Conservation (phyloP, 257 asterid genomes). For the Penstemon newberryi region DNA sequence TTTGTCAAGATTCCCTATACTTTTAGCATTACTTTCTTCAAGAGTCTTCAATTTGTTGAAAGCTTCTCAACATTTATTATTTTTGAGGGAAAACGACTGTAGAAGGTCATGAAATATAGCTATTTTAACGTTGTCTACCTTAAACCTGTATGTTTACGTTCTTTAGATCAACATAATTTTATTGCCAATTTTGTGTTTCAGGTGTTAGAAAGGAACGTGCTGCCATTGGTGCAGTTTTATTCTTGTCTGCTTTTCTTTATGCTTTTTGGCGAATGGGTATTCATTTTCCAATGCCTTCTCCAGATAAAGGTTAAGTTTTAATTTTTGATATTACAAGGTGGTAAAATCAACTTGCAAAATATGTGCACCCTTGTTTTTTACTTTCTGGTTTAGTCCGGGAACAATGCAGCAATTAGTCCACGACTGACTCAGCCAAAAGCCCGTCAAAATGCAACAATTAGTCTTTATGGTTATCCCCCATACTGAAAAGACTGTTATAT, state of each 20-base stretch:
- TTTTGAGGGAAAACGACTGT: not conserved
- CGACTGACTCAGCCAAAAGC: not conserved
- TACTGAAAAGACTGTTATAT: too few species aligned
- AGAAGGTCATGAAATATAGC: too few species aligned
- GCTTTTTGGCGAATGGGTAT: constrained; percentile 98
- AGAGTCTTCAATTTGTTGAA: not conserved
- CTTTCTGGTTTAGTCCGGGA: not conserved
- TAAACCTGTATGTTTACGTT: not conserved
- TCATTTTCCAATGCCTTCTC: constrained; percentile 99
- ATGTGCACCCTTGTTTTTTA: not conserved
- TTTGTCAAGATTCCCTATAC: not conserved
- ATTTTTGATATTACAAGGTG: constrained; percentile 17
- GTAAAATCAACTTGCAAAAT: not conserved
- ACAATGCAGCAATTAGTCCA: not conserved
- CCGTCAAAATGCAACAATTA: not conserved
- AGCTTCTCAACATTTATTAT: not conserved
- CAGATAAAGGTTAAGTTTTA: constrained; percentile 73
- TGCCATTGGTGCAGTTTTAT: constrained; percentile 76
- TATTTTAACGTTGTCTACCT: too few species aligned
- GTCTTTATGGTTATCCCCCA: not conserved
- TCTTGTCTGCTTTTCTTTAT: constrained; percentile 83
- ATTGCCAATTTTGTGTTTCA: constrained; percentile 41
- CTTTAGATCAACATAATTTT: constrained; percentile 15
- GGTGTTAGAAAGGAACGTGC: constrained; percentile 90
- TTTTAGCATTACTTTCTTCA: not conserved